These are phyloP conservation scores for Solioccasus polychromus DNA, from an alignment of 768 basidiomycete genomes.

Conservation along the genomic window DNA sequence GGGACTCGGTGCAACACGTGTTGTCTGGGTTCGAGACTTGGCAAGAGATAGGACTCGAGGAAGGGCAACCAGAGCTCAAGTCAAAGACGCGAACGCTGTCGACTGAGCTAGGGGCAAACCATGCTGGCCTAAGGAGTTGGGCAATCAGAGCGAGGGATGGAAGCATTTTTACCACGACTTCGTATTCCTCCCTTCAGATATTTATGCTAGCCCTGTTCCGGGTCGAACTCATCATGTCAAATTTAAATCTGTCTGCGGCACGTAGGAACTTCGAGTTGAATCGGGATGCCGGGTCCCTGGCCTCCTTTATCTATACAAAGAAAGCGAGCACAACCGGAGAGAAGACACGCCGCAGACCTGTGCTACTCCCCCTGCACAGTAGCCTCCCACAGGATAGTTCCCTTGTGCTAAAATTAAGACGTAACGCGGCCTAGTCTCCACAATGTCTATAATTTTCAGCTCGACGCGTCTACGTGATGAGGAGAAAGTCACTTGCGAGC, in stretches of 20 bases:
- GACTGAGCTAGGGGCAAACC: slow-evolving; percentile 18
- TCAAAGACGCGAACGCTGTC: slow-evolving; percentile 29
- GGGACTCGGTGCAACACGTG: slow-evolving; percentile 63
- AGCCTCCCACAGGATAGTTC: background rate
- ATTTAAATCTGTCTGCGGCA: too few species aligned
- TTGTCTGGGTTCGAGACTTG: slow-evolving; percentile 46
- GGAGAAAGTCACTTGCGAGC: too few species aligned
- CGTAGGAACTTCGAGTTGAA: too few species aligned
- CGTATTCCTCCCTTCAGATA: background rate
- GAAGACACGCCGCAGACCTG: background rate
- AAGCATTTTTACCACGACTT: slow-evolving; percentile 9
- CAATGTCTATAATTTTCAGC: too few species aligned
- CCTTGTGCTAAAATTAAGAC: too few species aligned
- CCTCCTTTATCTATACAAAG: background rate
- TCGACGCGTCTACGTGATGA: too few species aligned
- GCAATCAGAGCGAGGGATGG: slow-evolving; percentile 20
- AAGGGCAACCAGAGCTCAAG: slow-evolving; percentile 51
- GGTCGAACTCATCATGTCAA: too few species aligned
- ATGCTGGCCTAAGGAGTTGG: slow-evolving; percentile 19
- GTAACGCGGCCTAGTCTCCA: too few species aligned
- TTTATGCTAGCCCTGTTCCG: slow-evolving; percentile 8
- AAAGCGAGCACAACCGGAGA: too few species aligned
- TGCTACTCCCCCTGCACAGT: background rate
- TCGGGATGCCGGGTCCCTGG: too few species aligned
- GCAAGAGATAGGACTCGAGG: slow-evolving; percentile 51